Conservation (phyloP, 768 basidiomycete species). For the Mycena filopes region DNA sequence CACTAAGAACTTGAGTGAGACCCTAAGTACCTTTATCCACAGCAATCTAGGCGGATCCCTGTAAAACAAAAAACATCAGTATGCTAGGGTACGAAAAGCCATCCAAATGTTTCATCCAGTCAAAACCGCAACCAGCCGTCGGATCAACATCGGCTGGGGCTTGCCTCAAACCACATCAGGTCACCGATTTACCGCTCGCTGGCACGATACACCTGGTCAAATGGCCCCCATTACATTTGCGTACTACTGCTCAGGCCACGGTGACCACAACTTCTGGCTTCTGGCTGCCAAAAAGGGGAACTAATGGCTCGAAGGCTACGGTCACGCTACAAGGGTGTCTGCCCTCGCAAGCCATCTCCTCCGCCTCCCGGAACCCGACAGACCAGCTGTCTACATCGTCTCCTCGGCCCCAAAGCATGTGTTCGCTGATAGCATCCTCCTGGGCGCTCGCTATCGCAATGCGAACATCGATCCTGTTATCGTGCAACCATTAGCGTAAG, state of each 20-base stretch:
- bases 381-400: slow-evolving; percentile 68
- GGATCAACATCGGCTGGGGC: not conserved
- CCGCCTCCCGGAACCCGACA: slow-evolving; percentile 48
- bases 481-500: slow-evolving; percentile 82
- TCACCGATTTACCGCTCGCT: not conserved
- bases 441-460: slow-evolving; percentile 74
- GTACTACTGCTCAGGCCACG: slow-evolving; percentile 83
- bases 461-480: slow-evolving; percentile 85
- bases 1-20: too few relatives aligned
- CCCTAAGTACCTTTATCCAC: too few relatives aligned
- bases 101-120: too few relatives aligned
- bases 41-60: too few relatives aligned
- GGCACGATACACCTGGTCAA: slow-evolving; percentile 6
- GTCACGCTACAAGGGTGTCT: slow-evolving; percentile 87
- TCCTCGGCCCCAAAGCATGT: slow-evolving; percentile 81
- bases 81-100: too few relatives aligned
- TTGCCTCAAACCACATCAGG: not conserved
- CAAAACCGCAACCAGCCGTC: too few relatives aligned
- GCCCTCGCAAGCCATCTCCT: slow-evolving; percentile 74
- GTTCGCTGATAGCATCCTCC: slow-evolving; percentile 70
- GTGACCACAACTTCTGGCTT: slow-evolving; percentile 52
- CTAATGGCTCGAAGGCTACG: slow-evolving; percentile 61
- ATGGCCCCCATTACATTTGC: slow-evolving; percentile 53
- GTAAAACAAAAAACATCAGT: too few relatives aligned
- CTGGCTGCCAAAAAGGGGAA: not conserved